phyloP scores from a whole-genome alignment of 305 asterid species.

The Stenogyne calaminthoides region DNA sequence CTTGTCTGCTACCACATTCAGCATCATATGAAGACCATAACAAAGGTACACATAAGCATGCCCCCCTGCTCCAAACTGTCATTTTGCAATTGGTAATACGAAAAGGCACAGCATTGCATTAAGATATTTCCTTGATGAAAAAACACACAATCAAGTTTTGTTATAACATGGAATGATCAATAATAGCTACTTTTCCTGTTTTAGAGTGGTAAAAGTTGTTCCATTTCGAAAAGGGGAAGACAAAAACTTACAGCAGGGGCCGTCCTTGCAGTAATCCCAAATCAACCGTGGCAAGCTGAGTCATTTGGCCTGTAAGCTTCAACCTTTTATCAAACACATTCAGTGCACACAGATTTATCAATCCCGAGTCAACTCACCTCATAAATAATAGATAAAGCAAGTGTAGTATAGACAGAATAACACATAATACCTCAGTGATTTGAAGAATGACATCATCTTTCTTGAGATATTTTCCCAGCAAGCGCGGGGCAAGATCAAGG shows the following conservation, averaged over 20 bases:
- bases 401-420: not conserved
- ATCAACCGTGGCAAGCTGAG: slow-evolving; percentile 95
- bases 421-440: slow-evolving; percentile 70
- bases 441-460: slow-evolving; percentile 86
- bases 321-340: slow-evolving; percentile 53
- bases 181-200: not conserved
- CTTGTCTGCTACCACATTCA: slow-evolving; percentile 92
- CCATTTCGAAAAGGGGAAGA: not conserved
- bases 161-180: not conserved
- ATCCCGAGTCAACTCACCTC: not conserved
- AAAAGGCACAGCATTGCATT: no score
- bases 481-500: slow-evolving; percentile 89
- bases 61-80: slow-evolving; percentile 92
- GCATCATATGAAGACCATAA: slow-evolving; percentile 90
- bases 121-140: no score
- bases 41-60: slow-evolving; percentile 93
- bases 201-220: not conserved
- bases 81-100: not conserved
- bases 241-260: slow-evolving; percentile 78
- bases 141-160: no score
- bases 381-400: not conserved
- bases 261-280: slow-evolving; percentile 90
- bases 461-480: slow-evolving; percentile 86
- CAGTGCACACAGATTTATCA: slow-evolving; percentile 13
- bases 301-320: slow-evolving; percentile 96